A percentile compares a stretch with the other conserved stretches of the same genome.
Evolutionary conservation across 495 filamentous ascomycete genomes (phyloP).

Genomic region (Evernia prunastri): DNA sequence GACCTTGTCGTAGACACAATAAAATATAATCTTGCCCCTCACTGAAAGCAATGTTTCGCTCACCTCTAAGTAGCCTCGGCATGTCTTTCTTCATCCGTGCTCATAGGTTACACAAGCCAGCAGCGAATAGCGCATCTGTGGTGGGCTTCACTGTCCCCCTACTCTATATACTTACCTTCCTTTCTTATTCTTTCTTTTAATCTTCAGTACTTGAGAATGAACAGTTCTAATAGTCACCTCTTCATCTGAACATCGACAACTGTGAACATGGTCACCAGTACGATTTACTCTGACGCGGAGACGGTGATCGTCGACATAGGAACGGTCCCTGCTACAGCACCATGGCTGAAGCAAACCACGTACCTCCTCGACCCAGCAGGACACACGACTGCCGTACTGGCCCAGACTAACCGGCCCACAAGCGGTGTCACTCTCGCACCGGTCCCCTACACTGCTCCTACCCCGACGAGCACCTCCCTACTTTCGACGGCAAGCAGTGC

Average conservation of each 20-base stretch:
- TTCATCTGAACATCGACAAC: not conserved
- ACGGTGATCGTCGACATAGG: constrained; percentile 7
- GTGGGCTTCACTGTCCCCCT: not conserved
- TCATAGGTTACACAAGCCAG: not conserved
- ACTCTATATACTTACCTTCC: not conserved
- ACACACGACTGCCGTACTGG: constrained; percentile 6
- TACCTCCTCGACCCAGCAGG: constrained; percentile 9
- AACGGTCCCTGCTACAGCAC: not conserved
- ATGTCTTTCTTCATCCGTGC: not conserved
- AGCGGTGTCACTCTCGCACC: not conserved
- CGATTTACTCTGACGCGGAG: constrained; percentile 9
- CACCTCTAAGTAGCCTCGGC: not conserved
- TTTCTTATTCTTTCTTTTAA: not conserved
- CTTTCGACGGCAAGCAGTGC: not conserved
- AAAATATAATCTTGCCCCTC: not conserved
- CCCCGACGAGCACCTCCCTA: not conserved
- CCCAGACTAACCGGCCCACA: constrained; percentile 10
- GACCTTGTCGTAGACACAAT: not conserved
- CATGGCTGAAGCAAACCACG: constrained; percentile 13
- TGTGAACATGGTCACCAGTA: constrained; percentile 1
- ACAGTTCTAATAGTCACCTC: not conserved
- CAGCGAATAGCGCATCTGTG: not conserved
- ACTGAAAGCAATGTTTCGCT: not conserved
- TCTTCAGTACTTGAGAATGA: not conserved
- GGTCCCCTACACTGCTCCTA: not conserved